These are phyloP conservation scores for Skeletonema menzelii DNA, from an alignment of 108 stramenopile species.

Conservation along the genomic window DNA sequence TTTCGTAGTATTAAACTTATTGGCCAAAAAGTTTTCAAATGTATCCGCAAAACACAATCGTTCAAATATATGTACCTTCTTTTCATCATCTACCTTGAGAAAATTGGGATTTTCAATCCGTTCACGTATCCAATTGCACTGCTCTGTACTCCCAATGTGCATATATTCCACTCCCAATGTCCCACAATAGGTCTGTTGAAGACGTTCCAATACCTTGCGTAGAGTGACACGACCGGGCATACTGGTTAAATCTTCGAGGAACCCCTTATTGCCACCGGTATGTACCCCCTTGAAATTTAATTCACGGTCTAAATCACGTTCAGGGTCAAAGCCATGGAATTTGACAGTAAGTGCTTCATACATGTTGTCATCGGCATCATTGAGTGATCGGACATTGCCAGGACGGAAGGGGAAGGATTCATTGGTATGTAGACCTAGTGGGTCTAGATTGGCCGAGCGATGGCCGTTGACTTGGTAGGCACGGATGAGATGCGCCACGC, in stretches of 20 bases:
- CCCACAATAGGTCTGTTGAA: slow-evolving; percentile 94
- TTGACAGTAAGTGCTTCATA: slow-evolving; percentile 85
- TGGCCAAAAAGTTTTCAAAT: slow-evolving; percentile 96
- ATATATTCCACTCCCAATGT: slow-evolving; percentile 98
- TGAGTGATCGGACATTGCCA: slow-evolving; percentile 36
- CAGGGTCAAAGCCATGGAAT: slow-evolving; percentile 91
- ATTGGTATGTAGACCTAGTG: slow-evolving; percentile 83
- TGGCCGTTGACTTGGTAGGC: slow-evolving; percentile 98
- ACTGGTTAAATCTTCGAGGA: slow-evolving; percentile 86
- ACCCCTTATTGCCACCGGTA: slow-evolving; percentile 94
- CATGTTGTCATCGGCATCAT: slow-evolving; percentile 43
- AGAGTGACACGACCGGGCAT: slow-evolving; percentile 85
- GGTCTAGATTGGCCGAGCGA: slow-evolving; percentile 93
- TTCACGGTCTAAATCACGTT: slow-evolving; percentile 87
- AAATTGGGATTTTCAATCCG: slow-evolving; percentile 93
- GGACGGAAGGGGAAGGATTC: slow-evolving; percentile 86
- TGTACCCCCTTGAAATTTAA: slow-evolving; percentile 83
- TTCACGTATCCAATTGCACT: slow-evolving; percentile 98
- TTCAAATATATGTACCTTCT: slow-evolving; percentile 93
- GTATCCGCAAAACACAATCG: slow-evolving; percentile 95
- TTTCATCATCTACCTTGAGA: slow-evolving; percentile 75
- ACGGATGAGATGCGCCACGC: slow-evolving; percentile 94
- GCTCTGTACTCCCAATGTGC: slow-evolving; percentile 91
- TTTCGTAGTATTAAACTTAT: slow-evolving; percentile 99
- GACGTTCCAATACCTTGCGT: slow-evolving; percentile 75